These are phyloP conservation scores for Neotropicomus parvogracilis DNA, from an alignment of 1,284 basidiomycete species.

Conservation along the genomic window DNA sequence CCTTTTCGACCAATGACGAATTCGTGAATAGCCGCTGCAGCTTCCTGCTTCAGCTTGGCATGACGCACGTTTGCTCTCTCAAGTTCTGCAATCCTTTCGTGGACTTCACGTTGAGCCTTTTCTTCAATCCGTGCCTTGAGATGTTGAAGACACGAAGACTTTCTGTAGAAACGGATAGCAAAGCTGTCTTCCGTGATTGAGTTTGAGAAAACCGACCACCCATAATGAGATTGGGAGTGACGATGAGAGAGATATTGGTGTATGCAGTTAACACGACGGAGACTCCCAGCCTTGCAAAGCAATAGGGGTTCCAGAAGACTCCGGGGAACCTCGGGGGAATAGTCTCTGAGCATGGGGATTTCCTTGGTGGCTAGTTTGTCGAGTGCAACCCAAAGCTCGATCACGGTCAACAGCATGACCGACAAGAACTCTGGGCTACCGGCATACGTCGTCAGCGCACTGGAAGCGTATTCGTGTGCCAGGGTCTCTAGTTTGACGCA, in stretches of 20 bases:
- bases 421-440: too few relatives aligned
- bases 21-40: not conserved
- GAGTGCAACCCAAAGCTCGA: too few relatives aligned
- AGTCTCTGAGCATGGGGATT: too few relatives aligned
- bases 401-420: too few relatives aligned
- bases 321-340: too few relatives aligned
- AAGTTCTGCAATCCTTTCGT: not conserved
- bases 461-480: too few relatives aligned
- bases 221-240: not conserved
- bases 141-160: not conserved
- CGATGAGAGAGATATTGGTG: not conserved
- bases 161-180: not conserved
- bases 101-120: not conserved
- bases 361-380: too few relatives aligned
- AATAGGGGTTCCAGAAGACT: not conserved
- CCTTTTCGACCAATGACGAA: not conserved
- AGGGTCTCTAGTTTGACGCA: too few relatives aligned
- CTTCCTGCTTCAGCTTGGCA: conserved; percentile 11
- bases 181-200: not conserved
- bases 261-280: not conserved
- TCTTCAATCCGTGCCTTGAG: not conserved
- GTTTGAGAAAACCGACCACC: not conserved
- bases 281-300: not conserved
- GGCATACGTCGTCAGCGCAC: too few relatives aligned
- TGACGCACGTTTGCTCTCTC: not conserved